Conservation (phyloP, 2,329 filamentous ascomycete genomes). For the Intubia oerlemansii region DNA sequence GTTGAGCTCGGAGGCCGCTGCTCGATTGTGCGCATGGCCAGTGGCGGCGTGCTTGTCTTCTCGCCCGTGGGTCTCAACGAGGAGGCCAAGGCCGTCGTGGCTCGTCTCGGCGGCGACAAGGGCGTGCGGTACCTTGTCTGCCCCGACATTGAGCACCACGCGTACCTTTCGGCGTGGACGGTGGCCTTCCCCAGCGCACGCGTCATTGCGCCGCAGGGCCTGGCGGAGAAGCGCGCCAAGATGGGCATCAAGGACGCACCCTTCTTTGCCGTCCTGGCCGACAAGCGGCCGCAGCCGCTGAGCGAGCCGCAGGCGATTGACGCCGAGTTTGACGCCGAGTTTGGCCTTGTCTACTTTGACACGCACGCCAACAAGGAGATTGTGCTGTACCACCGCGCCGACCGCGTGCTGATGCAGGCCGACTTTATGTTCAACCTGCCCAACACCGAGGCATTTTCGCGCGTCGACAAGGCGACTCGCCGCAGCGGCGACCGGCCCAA, state of each 20-base stretch:
- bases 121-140: constrained; percentile 70
- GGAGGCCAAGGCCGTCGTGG: constrained; percentile 42
- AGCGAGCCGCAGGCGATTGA: constrained; percentile 29
- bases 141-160: constrained; percentile 82
- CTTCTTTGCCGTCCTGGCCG: constrained; percentile 48
- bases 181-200: constrained; percentile 56
- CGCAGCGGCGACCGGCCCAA: constrained; percentile 15
- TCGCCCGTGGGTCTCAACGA: constrained; percentile 68
- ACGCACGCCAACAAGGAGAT: constrained; percentile 69
- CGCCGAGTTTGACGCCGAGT: constrained; percentile 68
- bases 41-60: constrained; percentile 68
- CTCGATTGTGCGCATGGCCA: constrained; percentile 64
- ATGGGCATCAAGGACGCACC: constrained; percentile 28
- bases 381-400: constrained; percentile 66
- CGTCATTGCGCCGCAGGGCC: constrained; percentile 62
- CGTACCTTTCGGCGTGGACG: constrained; percentile 76
- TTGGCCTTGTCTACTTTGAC: constrained; percentile 67
- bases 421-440: constrained; percentile 88
- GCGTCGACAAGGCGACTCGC: constrained; percentile 13
- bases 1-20: constrained; percentile 72
- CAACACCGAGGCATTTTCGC: constrained; percentile 63
- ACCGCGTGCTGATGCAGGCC: constrained; percentile 62
- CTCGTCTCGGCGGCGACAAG: constrained; percentile 32
- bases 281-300: constrained; percentile 25
- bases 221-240: constrained; percentile 56